Evolutionary conservation across 23 red algal species (phyloP), one percentile per base, ranked within the genome.

Genomic region (Chondrus crispus): DNA sequence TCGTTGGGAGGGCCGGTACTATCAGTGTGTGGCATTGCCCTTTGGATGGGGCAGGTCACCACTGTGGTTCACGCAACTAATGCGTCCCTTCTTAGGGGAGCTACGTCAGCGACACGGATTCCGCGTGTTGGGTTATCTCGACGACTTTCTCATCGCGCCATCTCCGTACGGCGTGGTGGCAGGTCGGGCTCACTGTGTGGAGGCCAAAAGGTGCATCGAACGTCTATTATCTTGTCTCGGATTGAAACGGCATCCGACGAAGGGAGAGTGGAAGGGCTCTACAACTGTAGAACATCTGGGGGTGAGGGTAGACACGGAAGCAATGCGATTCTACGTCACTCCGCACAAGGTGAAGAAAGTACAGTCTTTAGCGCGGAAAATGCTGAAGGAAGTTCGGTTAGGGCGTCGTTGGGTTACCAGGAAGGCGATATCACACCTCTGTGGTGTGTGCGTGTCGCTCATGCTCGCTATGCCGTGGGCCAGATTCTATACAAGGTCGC

Each of bases 31-130:
- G 5, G 60, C 74, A 5, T 42, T 82, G 2, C 88, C 88, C 4
- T 91, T 81, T 33, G 88, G 50, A 4, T 82, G 37, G 88, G 54
- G 57, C 2, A 29, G 45, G 9, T 62, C 88, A 4, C 73, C 75
- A 2, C 4, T 82, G 5, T 73, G 48, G 33, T 83, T 70, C 32
- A 92, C 77, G 3, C 58, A 50, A 35, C 28, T 92, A 3, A 69
- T 92, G 77, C 3, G 41, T 50, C 75, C 75, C 1, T 66, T 84
- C 36, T 74, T 92, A 12, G 1, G 0, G 20, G 24, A 92, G 22
- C n/a, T 72, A 16, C 66, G 66, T 29, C 16, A 14, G 51, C 20
- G 51, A 0, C 0, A n/a, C n/a, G n/a, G 51, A 26, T 72, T 20
- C 26, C 66, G 66, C 66, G 66, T 72, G 0, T 0, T 72, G 16